A percentile compares a stretch with the other conserved stretches of the same genome.
Evolutionary conservation across 1,139 yeast genomes (phyloP).

Genomic region (Candida glucosophila): DNA sequence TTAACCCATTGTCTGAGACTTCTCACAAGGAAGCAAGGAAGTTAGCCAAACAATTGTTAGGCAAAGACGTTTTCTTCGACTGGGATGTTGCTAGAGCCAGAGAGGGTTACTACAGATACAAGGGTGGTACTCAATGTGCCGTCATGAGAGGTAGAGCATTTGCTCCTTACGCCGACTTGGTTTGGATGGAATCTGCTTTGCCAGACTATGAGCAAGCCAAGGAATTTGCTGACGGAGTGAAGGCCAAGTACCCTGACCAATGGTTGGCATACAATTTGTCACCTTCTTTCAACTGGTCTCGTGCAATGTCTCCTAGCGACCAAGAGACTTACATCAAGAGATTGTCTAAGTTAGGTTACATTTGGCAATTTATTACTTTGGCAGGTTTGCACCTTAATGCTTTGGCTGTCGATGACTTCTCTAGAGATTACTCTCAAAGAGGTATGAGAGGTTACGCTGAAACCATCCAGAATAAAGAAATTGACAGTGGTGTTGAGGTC

Average conservation of each 20-base stretch:
- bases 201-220: constrained; percentile 92
- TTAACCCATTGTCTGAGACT: constrained; percentile 66
- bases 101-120: constrained; percentile 96
- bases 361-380: constrained; percentile 96
- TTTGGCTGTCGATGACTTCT: constrained; percentile 78
- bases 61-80: constrained; percentile 82
- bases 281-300: constrained; percentile 97
- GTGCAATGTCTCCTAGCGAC: constrained; percentile 80
- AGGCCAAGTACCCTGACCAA: constrained; percentile 72
- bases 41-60: constrained; percentile 68
- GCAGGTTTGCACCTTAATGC: constrained; percentile 98
- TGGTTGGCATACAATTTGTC: constrained; percentile 96
- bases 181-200: constrained; percentile 98
- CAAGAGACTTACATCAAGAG: constrained; percentile 88
- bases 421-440: constrained; percentile 65
- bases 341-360: constrained; percentile 83
- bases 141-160: constrained; percentile 94
- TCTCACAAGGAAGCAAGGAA: constrained; percentile 77
- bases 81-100: constrained; percentile 96
- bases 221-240: constrained; percentile 91
- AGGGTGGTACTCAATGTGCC: constrained; percentile 96
- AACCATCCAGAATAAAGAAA: constrained; percentile 79
- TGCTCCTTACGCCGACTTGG: constrained; percentile 91
- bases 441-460: constrained; percentile 97
- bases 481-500: constrained; percentile 85